A percentile compares a stretch with the other conserved stretches of the same genome.
phyloP scores from a whole-genome alignment of 1,284 basidiomycete species.

The Pterulicium gracile region DNA sequence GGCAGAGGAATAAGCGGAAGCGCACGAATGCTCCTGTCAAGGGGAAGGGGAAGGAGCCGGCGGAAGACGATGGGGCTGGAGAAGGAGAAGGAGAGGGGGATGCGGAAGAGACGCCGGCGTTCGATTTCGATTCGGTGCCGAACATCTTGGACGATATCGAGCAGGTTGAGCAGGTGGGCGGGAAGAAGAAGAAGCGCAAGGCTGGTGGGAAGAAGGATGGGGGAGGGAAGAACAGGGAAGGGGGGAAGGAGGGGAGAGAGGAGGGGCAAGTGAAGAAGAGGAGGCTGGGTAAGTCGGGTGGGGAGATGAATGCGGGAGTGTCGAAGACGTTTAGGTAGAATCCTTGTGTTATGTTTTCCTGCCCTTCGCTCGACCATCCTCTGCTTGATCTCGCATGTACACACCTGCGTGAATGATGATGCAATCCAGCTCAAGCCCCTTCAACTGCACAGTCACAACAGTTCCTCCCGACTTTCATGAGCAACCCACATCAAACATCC shows the following conservation, averaged over 20 bases:
- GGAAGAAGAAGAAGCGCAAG: slow-evolving; percentile 18
- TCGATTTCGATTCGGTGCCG: slow-evolving; percentile 66
- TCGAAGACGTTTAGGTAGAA: too few relatives aligned
- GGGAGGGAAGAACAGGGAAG: slow-evolving; percentile 38
- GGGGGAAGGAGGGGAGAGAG: slow-evolving; percentile 21
- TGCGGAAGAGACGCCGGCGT: slow-evolving; percentile 31
- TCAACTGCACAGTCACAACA: too few relatives aligned
- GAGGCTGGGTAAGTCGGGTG: background rate
- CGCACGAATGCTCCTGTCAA: slow-evolving; percentile 24
- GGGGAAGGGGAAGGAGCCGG: slow-evolving; percentile 14
- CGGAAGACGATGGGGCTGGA: slow-evolving; percentile 8
- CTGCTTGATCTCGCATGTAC: too few relatives aligned
- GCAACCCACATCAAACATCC: too few relatives aligned
- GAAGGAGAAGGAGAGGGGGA: slow-evolving; percentile 13
- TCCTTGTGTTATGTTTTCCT: too few relatives aligned
- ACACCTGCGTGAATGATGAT: too few relatives aligned
- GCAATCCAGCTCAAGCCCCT: too few relatives aligned
- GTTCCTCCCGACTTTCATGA: too few relatives aligned
- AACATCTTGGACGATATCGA: slow-evolving; percentile 70
- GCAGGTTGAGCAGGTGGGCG: slow-evolving; percentile 23
- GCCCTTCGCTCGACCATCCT: too few relatives aligned
- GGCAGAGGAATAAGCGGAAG: slow-evolving; percentile 47
- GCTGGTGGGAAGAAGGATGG: slow-evolving; percentile 33
- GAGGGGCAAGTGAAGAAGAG: background rate
- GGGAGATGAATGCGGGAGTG: too few relatives aligned